Base-by-base conservation (phyloP, 176 grass and related monocot genomes). In the Dendrocalamus sinicus region DNA sequence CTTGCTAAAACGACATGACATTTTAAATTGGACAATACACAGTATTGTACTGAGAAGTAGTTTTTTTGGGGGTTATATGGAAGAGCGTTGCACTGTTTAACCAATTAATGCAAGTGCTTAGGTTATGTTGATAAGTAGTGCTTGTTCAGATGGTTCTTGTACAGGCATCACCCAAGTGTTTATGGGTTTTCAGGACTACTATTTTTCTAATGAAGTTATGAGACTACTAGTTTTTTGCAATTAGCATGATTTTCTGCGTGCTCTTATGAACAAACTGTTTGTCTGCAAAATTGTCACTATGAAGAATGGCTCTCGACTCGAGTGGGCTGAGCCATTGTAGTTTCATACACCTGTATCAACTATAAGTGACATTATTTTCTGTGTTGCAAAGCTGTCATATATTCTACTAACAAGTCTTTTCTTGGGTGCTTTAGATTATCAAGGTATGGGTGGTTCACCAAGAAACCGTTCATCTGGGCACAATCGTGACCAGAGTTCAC, bases 351-450 rank as follows among this genome's bases (percentile, higher is more conserved):
- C 14, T 83, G 19, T 55, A 59, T 89, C 45, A 67, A 78, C 59
- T 79, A 28, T 73, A 77, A 65, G 67, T 20, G 12, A 8, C 30
- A 23, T 84, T 80, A 52, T 53, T 47, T 73, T 88, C 10, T 78
- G 35, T 30, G 8, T 87, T 87, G 53, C 76, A 87, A 74, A 67
- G 53, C 50, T 78, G 23, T 72, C 40, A 41, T 76, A 76, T 62
- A 39, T 85, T 66, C 22, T 73, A 41, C 44, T 86, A 28, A 73
- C 69, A 72, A 73, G 9, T 81, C 19, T 69, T 79, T 86, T 76
- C 57, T 85, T 84, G 20, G 20, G 72, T 73, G 41, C 26, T 83
- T 67, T 72, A 91, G 93, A 89, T 91, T 53, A 83, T 81, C 86
- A 92, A 85, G 81, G 54, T 78, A 77, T 41, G 26, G 73, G 76